Evolutionary conservation across 441 rosid genomes (phyloP).

Genomic region (Jatropha multifida): DNA sequence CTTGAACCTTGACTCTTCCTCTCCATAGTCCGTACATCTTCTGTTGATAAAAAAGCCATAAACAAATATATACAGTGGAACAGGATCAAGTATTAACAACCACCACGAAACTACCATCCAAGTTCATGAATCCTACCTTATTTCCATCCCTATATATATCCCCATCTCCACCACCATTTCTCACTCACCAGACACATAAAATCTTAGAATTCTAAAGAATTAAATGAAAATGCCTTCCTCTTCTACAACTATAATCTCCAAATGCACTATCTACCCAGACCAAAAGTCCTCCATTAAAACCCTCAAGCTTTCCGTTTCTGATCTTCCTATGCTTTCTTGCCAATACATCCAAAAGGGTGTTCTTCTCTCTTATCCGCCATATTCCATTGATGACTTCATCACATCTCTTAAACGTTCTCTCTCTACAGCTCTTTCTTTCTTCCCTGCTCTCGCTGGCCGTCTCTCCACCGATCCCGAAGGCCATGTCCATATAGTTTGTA

Average conservation of each 20-base stretch:
- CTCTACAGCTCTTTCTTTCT: conserved; percentile 62
- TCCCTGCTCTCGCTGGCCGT: conserved; percentile 88
- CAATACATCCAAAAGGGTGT: conserved; percentile 96
- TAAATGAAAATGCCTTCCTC: conserved; percentile 56
- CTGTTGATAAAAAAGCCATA: conserved; percentile 12
- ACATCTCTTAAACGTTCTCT: conserved; percentile 59
- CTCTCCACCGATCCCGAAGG: conserved; percentile 58
- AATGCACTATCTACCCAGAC: conserved; percentile 57
- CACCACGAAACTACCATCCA: conserved; percentile 26
- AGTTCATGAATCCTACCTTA: conserved; percentile 49
- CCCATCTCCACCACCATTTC: not conserved
- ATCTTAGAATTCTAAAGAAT: not conserved
- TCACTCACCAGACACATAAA: conserved; percentile 17
- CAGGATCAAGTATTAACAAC: not conserved
- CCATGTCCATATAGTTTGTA: conserved; percentile 61
- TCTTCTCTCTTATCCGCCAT: conserved; percentile 56
- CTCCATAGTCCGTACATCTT: not conserved
- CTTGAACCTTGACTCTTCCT: not conserved
- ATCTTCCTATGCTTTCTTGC: conserved; percentile 95
- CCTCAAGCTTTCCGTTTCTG: conserved; percentile 82
- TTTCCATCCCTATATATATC: conserved; percentile 43
- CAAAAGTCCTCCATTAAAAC: conserved; percentile 31
- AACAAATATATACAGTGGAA: conserved; percentile 14
- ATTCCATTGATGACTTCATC: conserved; percentile 44
- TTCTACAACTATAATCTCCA: conserved; percentile 46